phyloP scores from a whole-genome alignment of 208 protist genomes.

The Tetramitus jugosus region DNA sequence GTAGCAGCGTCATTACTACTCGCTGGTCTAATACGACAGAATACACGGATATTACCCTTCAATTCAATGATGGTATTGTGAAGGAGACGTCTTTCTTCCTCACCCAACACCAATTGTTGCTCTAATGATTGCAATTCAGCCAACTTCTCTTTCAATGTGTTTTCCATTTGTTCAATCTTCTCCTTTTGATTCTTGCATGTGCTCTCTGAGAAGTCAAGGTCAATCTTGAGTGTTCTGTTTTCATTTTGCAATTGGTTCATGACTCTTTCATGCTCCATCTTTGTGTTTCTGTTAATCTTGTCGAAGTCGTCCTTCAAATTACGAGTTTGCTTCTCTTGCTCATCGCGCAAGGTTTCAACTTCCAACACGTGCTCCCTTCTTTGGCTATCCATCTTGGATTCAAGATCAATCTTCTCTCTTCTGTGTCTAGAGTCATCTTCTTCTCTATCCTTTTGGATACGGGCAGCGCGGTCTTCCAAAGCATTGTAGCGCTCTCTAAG shows the following conservation, averaged over 20 bases:
- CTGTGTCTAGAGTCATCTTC: no score
- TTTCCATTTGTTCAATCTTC: not conserved
- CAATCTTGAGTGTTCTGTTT: not conserved
- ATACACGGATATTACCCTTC: slow-evolving; percentile 46
- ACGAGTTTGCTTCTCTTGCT: not conserved
- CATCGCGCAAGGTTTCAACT: not conserved
- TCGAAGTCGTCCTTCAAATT: not conserved
- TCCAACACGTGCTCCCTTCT: not conserved
- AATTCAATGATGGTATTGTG: slow-evolving; percentile 42
- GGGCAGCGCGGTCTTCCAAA: no score
- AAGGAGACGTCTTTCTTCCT: slow-evolving; percentile 16
- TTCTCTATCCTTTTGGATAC: no score
- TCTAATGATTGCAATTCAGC: not conserved
- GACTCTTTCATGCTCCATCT: not conserved
- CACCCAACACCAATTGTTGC: not conserved
- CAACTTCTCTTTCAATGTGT: not conserved
- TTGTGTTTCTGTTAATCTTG: not conserved
- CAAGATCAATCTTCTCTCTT: no score
- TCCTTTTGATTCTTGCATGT: not conserved
- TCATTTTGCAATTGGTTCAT: not conserved
- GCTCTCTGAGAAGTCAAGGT: not conserved
- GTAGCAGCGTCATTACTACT: not conserved
- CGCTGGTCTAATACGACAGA: slow-evolving; percentile 33
- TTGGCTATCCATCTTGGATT: no score
- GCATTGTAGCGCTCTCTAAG: no score